Conservation (phyloP, 2,329 filamentous ascomycete genomes). For the Aspergillus nomiae region DNA sequence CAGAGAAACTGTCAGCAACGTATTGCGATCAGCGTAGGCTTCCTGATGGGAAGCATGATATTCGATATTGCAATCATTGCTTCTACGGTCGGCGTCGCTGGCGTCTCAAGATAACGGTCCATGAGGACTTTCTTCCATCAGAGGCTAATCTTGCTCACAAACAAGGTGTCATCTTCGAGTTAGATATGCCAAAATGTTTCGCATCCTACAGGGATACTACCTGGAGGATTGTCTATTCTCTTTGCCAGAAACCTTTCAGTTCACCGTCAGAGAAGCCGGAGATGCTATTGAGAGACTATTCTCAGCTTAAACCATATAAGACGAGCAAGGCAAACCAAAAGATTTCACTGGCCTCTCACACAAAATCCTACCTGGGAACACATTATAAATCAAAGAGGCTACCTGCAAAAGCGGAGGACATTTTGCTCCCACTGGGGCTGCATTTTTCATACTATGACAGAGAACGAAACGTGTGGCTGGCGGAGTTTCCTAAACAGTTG, state of each 20-base stretch:
- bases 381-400: constrained; percentile 52
- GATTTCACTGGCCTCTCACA: constrained; percentile 48
- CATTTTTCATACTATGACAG: constrained; percentile 53
- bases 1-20: constrained; percentile 31
- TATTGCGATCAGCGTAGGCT: constrained; percentile 33
- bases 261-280: constrained; percentile 19
- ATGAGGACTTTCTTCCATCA: constrained; percentile 44
- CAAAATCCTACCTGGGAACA: constrained; percentile 50
- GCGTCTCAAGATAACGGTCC: constrained; percentile 47
- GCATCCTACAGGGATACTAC: constrained; percentile 55
- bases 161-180: constrained; percentile 56
- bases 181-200: constrained; percentile 49
- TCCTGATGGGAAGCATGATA: constrained; percentile 31
- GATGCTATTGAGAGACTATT: constrained; percentile 36
- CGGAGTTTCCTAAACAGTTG: constrained; percentile 27
- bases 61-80: constrained; percentile 49
- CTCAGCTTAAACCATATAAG: constrained; percentile 30
- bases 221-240: constrained; percentile 48
- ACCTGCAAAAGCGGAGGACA: constrained; percentile 41
- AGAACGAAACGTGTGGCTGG: constrained; percentile 42
- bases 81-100: constrained; percentile 35
- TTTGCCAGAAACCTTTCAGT: constrained; percentile 33
- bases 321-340: constrained; percentile 4
- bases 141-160: constrained; percentile 40
- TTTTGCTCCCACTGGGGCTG: constrained; percentile 53